Evolutionary conservation across 2,329 filamentous ascomycete species (phyloP).

Genomic region (Calonectria pauciramosa): DNA sequence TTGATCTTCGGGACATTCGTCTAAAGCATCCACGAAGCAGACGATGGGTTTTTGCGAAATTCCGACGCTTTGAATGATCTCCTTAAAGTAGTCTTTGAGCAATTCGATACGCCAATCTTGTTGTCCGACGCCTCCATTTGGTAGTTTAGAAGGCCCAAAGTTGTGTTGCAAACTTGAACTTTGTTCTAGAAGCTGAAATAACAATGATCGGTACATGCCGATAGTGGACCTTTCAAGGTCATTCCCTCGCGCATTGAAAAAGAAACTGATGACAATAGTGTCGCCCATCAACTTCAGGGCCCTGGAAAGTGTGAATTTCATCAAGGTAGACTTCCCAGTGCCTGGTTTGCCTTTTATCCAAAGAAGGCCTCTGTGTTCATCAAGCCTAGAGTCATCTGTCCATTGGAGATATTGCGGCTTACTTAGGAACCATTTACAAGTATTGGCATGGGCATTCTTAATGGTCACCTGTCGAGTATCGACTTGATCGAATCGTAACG

Average conservation of each 20-base stretch:
- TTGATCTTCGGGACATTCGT: slow-evolving; percentile 61
- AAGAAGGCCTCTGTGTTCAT: slow-evolving; percentile 50
- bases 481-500: background rate
- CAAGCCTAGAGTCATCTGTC: background rate
- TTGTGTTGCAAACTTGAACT: too few species aligned
- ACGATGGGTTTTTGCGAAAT: too few species aligned
- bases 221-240: slow-evolving; percentile 57
- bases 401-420: background rate
- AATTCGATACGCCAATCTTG: background rate
- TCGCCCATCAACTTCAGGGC: slow-evolving; percentile 12
- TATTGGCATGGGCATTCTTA: background rate
- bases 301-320: slow-evolving; percentile 52
- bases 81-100: background rate
- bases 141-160: too few species aligned
- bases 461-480: background rate
- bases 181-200: too few species aligned
- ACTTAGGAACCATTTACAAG: background rate
- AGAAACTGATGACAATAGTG: slow-evolving; percentile 56
- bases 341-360: slow-evolving; percentile 63
- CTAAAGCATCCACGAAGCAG: slow-evolving; percentile 51
- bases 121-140: too few species aligned
- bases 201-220: slow-evolving; percentile 62
- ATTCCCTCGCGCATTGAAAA: slow-evolving; percentile 63
- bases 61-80: background rate
- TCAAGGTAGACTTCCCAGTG: slow-evolving; percentile 60